Base-by-base conservation (phyloP, 768 basidiomycete species). In the Guyanaporus albipodus region DNA sequence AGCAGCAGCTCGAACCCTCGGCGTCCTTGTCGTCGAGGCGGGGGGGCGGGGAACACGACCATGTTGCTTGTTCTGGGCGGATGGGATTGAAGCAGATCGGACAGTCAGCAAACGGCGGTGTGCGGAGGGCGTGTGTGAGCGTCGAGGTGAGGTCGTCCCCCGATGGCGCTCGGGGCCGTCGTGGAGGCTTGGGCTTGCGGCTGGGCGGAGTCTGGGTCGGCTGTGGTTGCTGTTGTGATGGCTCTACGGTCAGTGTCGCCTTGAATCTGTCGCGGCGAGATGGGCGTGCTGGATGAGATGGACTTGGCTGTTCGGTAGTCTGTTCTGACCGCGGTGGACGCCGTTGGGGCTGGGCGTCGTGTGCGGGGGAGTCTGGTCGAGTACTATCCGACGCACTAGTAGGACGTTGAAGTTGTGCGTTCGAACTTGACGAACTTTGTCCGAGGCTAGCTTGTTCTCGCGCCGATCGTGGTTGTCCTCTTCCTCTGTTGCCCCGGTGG, bases 81-180 rank as follows among this genome's bases (percentile, higher is more conserved):
- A 97, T 82, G 0, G 83, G 52, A 27, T 77, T 79, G 66, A 93
- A 93, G 63, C 95, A 98, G 54, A 85, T 94, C 17, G 81, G 71
- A 55, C 89, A 91, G 58, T 91, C 89, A 1, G 80, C 76, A 52
- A 79, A 87, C 3, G 91, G 88, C 1, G 83, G 77, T 0, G 77
- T 78, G 52, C 79, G 77, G 23, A 93, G 72, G 6, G 76, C 74
- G 21, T 76, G 76, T 15, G 76, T 86, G 45, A 92, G 78, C 4
- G 73, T 77, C 5, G 87, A 88, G 0, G 88, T 87, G 28, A 92
- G 77, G 59, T 88, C 88, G 52, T 85, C 81, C 4, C 71, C 62
- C 1, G 39, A 44, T 2, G 50, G 54, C n/a, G 49, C 58, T 8
- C 50, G 52, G 1, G 47, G 6, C 15, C 39, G 40, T 29, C 54